A percentile compares a stretch with the other conserved stretches of the same genome.
phyloP scores from a whole-genome alignment of 179 eudicot species.

The Patellifolia procumbens region DNA sequence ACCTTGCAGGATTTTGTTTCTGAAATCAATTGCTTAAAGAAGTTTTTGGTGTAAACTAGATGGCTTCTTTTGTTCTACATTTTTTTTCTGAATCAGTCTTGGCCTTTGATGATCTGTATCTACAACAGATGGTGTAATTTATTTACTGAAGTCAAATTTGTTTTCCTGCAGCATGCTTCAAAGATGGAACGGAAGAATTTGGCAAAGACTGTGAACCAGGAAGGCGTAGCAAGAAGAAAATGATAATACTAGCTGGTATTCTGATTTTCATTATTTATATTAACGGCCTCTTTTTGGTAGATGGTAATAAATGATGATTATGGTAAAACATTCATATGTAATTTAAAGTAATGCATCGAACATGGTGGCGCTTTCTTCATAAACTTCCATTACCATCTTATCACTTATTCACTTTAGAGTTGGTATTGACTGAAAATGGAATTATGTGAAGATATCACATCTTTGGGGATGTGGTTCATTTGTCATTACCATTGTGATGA shows the following conservation, averaged over 20 bases:
- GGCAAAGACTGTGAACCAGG: constrained; percentile 47
- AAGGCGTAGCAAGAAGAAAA: constrained; percentile 36
- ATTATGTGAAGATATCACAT: too few relatives aligned
- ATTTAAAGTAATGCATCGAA: too few relatives aligned
- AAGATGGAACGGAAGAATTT: constrained; percentile 55
- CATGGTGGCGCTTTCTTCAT: too few relatives aligned
- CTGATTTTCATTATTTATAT: background rate
- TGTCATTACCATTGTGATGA: too few relatives aligned
- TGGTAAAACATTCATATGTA: too few relatives aligned
- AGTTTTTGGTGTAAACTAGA: background rate
- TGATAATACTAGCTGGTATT: constrained; percentile 56
- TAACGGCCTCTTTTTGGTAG: too few relatives aligned
- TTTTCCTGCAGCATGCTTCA: constrained; percentile 53
- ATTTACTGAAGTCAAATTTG: background rate
- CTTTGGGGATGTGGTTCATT: too few relatives aligned
- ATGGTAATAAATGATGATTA: too few relatives aligned
- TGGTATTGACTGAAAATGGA: too few relatives aligned
- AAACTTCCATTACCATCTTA: too few relatives aligned
- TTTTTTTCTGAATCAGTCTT: background rate
- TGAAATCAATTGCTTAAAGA: background rate
- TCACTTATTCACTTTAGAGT: too few relatives aligned
- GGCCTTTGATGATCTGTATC: background rate
- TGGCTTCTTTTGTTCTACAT: background rate
- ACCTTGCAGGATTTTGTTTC: background rate
- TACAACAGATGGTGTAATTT: background rate